phyloP scores from a whole-genome alignment of 2,329 filamentous ascomycete species.

The Aspergillus japonicus region DNA sequence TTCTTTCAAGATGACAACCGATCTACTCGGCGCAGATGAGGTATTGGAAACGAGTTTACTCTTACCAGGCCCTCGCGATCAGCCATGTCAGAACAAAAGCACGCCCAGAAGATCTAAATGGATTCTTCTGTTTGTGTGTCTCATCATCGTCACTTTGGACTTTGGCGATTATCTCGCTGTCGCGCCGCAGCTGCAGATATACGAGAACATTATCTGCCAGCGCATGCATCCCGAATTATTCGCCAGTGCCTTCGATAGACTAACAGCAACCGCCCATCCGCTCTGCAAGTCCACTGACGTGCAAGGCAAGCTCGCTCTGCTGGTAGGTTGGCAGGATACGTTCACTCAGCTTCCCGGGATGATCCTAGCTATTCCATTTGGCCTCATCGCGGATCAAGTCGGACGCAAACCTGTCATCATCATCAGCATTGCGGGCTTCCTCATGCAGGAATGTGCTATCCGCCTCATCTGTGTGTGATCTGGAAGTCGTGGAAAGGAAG shows the following conservation, averaged over 20 bases:
- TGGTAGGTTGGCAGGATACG: constrained; percentile 14
- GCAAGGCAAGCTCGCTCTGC: constrained; percentile 14
- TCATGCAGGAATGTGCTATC: constrained; percentile 8
- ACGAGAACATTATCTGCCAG: constrained; percentile 16
- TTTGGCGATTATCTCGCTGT: constrained; percentile 13
- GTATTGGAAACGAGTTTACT: constrained; percentile 1
- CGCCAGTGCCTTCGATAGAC: not conserved
- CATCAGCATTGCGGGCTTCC: constrained; percentile 8
- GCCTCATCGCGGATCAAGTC: constrained; percentile 14
- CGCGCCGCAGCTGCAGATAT: constrained; percentile 15
- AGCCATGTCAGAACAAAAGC: not conserved
- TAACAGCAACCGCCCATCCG: not conserved
- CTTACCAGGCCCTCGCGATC: not conserved
- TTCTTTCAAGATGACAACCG: not conserved
- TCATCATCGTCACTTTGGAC: constrained; percentile 10
- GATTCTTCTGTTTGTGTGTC: constrained; percentile 8
- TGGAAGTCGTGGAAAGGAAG: not conserved
- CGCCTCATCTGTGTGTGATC: constrained; percentile 11
- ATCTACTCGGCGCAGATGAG: not conserved
- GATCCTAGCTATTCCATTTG: constrained; percentile 14
- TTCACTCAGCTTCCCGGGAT: constrained; percentile 13
- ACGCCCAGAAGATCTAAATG: not conserved
- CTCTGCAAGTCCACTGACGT: constrained; percentile 13
- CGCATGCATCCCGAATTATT: constrained; percentile 11
- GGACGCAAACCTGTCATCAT: constrained; percentile 12